Evolutionary conservation across 495 filamentous ascomycete species (phyloP), one percentile per base, ranked within the genome.

Genomic region (Penicillium angulare): DNA sequence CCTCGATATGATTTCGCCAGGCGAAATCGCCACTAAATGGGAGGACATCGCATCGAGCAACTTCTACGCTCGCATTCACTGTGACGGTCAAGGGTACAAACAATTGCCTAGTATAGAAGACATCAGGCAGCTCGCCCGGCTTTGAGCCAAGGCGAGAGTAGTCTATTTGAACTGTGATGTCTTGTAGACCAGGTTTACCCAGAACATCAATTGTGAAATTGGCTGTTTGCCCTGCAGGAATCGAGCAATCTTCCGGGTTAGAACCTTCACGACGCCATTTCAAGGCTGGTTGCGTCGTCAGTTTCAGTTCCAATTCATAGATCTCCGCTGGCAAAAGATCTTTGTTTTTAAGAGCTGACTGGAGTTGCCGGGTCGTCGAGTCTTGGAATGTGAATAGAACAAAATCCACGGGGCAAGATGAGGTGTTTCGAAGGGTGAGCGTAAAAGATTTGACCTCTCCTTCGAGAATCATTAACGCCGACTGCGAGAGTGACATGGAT

Each of bases 401-500:
- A 41, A 96, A 81, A 65, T 95, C 89, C n/a, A 86, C 87, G 21
- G 88, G 77, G 5, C 84, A 86, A 6, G 79, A 76, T 1, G 91
- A 95, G 10, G 81, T 69, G 53, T 97, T 96, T 50, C 86, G 79
- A 27, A 97, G 70, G 0, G 89, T 93, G 33, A 96, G 79, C 2
- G 78, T 84, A 53, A 97, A 96, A 1, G 73, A 72, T 55, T 82
- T 83, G 13, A 79, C 78, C 66, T 97, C 91, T 12, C 92, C 92
- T 68, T 96, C 91, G 12, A 96, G 75, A 46, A 96, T 77, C 90
- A 95, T 96, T 40, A 95, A 73, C 24, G 92, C 90, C 13, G 87
- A 87, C 61, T 96, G 92, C 0, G 87, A 83, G 7, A 95, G 78
- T 20, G 88, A 88, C 31, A 84, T 84, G 4, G 85, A 86, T 50